Conservation (phyloP, 1,284 basidiomycete species). For the Puccinia hordei region DNA sequence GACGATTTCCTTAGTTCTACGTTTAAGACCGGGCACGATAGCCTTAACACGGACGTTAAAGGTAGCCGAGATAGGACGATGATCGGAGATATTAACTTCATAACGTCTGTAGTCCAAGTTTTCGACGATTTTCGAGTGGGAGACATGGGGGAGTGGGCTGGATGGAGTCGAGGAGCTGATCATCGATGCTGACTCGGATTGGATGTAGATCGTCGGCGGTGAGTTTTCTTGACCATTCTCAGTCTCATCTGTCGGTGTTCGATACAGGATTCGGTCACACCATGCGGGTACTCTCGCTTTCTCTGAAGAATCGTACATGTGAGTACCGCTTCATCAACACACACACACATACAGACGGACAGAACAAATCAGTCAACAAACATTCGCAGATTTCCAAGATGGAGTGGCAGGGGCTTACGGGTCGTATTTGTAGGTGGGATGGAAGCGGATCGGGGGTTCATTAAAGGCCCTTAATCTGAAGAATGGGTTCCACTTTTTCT, state of each 20-base stretch:
- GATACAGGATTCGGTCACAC: constrained; percentile 92
- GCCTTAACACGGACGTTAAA: constrained; percentile 22
- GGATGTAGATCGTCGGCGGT: constrained; percentile 60
- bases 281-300: constrained; percentile 88
- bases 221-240: too few species aligned
- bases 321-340: constrained; percentile 60
- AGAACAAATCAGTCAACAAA: too few species aligned
- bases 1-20: neutral
- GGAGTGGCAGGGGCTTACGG: constrained; percentile 58
- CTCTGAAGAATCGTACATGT: constrained; percentile 81
- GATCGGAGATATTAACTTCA: constrained; percentile 59
- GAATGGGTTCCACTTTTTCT: constrained; percentile 79
- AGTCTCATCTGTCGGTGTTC: constrained; percentile 64
- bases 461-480: constrained; percentile 81
- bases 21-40: constrained; percentile 38
- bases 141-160: too few species aligned
- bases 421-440: constrained; percentile 97
- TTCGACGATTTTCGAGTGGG: too few species aligned
- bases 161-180: too few species aligned
- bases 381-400: neutral
- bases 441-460: constrained; percentile 78
- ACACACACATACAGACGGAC: neutral
- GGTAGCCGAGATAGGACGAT: constrained; percentile 52
- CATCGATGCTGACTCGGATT: too few species aligned
- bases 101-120: constrained; percentile 57